phyloP scores from a whole-genome alignment of 805 yeast species.

The Candida mattraensis region DNA sequence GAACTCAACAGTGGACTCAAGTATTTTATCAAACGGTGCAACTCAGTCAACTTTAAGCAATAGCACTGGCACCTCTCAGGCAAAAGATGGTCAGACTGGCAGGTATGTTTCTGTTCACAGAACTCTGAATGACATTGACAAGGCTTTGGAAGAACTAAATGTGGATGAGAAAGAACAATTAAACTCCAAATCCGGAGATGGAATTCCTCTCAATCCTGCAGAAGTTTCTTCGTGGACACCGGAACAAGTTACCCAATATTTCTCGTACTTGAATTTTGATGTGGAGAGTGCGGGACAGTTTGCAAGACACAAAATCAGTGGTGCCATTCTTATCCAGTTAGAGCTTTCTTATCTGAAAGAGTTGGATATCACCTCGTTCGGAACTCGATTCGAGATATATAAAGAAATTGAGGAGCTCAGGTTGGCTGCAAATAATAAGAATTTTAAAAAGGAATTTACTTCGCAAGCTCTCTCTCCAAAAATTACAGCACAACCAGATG shows the following conservation, averaged over 20 bases:
- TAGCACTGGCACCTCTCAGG: slow-evolving; percentile 4
- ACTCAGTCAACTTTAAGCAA: slow-evolving; percentile 6
- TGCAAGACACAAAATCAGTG: slow-evolving; percentile 85
- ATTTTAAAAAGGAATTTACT: slow-evolving; percentile 3
- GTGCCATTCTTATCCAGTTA: slow-evolving; percentile 78
- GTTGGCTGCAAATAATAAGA: slow-evolving; percentile 25
- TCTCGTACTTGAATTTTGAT: slow-evolving; percentile 72
- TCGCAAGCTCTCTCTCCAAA: not conserved
- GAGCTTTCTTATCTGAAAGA: slow-evolving; percentile 88
- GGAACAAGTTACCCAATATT: slow-evolving; percentile 77
- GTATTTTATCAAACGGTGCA: slow-evolving; percentile 6
- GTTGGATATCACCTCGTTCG: slow-evolving; percentile 87
- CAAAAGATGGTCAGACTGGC: slow-evolving; percentile 2
- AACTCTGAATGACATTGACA: slow-evolving; percentile 71
- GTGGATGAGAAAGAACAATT: slow-evolving; percentile 6
- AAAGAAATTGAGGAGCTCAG: slow-evolving; percentile 80
- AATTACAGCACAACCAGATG: slow-evolving; percentile 10
- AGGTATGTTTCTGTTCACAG: slow-evolving; percentile 44
- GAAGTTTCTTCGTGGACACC: slow-evolving; percentile 75
- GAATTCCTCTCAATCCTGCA: slow-evolving; percentile 40
- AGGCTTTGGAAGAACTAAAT: slow-evolving; percentile 64
- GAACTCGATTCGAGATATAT: slow-evolving; percentile 89
- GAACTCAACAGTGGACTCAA: slow-evolving; percentile 15
- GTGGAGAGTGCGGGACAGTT: slow-evolving; percentile 73
- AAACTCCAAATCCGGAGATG: not conserved